Evolutionary conservation across 495 filamentous ascomycete genomes (phyloP).

Genomic region (Penicillium nucicola): DNA sequence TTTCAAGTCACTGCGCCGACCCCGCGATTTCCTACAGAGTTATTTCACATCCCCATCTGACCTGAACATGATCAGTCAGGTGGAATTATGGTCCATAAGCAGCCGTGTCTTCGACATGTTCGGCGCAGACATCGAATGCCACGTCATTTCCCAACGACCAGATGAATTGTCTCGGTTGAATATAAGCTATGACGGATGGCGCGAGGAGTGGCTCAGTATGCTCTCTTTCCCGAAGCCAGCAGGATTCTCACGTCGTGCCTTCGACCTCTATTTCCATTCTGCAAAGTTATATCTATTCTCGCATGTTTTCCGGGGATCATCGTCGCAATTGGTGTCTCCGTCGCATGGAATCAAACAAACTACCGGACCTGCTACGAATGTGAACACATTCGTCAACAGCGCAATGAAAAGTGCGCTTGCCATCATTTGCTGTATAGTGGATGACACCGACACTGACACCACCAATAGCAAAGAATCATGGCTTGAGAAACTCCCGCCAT

Average conservation of each 20-base stretch:
- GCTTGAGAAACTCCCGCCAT: too few species aligned
- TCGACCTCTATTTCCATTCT: slow-evolving; percentile 10
- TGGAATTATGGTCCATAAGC: slow-evolving; percentile 20
- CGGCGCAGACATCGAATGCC: slow-evolving; percentile 21
- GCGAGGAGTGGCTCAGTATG: slow-evolving; percentile 7
- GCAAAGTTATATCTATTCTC: slow-evolving; percentile 14
- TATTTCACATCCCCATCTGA: slow-evolving; percentile 1
- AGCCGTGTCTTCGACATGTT: slow-evolving; percentile 23
- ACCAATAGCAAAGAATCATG: too few species aligned
- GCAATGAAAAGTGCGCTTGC: too few species aligned
- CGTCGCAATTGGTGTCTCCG: background rate
- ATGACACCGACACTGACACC: too few species aligned
- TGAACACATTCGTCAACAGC: too few species aligned
- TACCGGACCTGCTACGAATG: too few species aligned
- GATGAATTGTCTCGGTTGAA: slow-evolving; percentile 6
- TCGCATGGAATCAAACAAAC: too few species aligned
- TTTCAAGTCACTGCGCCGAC: background rate
- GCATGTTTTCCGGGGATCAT: slow-evolving; percentile 10
- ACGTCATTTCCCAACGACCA: slow-evolving; percentile 3
- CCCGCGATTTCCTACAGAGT: background rate
- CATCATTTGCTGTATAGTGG: too few species aligned
- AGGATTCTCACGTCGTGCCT: slow-evolving; percentile 2
- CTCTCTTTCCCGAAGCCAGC: background rate
- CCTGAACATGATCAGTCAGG: slow-evolving; percentile 18
- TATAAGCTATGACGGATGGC: slow-evolving; percentile 9